Evolutionary conservation across 176 grass and related monocot genomes (phyloP), one percentile per base, ranked within the genome.

Genomic region (Phoenix roebelenii): DNA sequence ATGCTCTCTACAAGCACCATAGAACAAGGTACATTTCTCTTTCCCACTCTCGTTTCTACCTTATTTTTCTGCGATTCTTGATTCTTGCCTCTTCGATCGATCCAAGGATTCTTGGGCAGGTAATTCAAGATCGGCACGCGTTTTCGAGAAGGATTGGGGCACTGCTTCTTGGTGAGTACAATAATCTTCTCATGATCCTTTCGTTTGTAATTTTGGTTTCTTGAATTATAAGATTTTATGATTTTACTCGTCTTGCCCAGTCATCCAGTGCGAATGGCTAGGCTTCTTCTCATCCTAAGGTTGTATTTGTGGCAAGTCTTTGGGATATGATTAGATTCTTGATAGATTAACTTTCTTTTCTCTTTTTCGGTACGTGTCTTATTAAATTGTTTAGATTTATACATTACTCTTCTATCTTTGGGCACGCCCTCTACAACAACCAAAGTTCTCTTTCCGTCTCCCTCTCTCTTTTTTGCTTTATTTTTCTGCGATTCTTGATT

Each of bases 1-100:
- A 69, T 29, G 66, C 57, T 19, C 58, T 69, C 66, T 69, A 69
- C 16, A 58, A 69, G 66, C 66, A 54, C 18, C 66, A 58, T 29
- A 50, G 14, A 55, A 58, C 66, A 69, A 69, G 66, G 66, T 69
- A 20, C 20, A 20, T 20, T 48, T 2, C 19, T 23, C 5, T 58
- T 18, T 53, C 18, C 20, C 20, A 20, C 20, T 20, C 20, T 20
- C 20, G 20, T 20, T 20, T 20, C 20, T 20, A 0, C 20, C 20
- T 20, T 20, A 20, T 20, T 20, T 20, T 20, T 20, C 20, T 20
- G 20, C 20, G 20, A 20, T 20, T 20, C 20, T 20, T 52, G 23
- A 16, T 50, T 5, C 6, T 48, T 22, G 14, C 50, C 2, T 16
- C 14, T 18, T 52, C 25, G 4, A 26, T 67, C n/a, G 6, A 15